phyloP scores from a whole-genome alignment of 2,329 filamentous ascomycete species.

The Aschersonia sp. region DNA sequence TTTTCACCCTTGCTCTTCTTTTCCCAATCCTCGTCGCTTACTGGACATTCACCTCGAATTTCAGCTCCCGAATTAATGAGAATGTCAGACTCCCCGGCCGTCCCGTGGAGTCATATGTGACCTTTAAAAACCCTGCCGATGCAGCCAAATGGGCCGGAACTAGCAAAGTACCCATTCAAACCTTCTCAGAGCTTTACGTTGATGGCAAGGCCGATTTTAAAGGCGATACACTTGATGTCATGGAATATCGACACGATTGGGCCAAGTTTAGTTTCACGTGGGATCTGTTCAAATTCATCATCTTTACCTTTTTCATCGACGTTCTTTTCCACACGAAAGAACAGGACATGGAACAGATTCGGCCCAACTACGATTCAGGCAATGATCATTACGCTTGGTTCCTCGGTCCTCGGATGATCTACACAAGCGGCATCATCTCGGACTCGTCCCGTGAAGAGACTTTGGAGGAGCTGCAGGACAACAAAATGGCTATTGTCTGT shows the following conservation, averaged over 20 bases:
- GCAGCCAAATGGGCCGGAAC: conserved; percentile 52
- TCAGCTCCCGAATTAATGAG: conserved; percentile 77
- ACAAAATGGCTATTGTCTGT: conserved; percentile 85
- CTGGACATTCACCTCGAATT: conserved; percentile 64
- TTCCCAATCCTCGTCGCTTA: conserved; percentile 65
- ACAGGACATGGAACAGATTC: conserved; percentile 87
- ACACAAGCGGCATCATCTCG: conserved; percentile 74
- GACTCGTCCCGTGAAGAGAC: conserved; percentile 56
- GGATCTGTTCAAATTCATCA: conserved; percentile 67
- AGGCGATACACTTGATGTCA: conserved; percentile 66
- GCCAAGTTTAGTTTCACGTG: conserved; percentile 78
- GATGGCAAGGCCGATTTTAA: conserved; percentile 84
- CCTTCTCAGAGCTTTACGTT: conserved; percentile 83
- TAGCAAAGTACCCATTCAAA: conserved; percentile 45
- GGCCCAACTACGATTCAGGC: conserved; percentile 86
- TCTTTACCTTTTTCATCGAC: conserved; percentile 72
- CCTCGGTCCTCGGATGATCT: conserved; percentile 92
- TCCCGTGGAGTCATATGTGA: conserved; percentile 76
- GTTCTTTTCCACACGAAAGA: conserved; percentile 72
- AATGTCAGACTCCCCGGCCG: conserved; percentile 72
- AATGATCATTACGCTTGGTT: conserved; percentile 98
- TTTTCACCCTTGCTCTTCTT: conserved; percentile 41
- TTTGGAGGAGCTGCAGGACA: conserved; percentile 84
- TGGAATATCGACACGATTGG: conserved; percentile 92
- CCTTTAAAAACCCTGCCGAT: conserved; percentile 47